Base-by-base conservation (phyloP, 169 alveolate genomes). In the Plasmodium vivax region DNA sequence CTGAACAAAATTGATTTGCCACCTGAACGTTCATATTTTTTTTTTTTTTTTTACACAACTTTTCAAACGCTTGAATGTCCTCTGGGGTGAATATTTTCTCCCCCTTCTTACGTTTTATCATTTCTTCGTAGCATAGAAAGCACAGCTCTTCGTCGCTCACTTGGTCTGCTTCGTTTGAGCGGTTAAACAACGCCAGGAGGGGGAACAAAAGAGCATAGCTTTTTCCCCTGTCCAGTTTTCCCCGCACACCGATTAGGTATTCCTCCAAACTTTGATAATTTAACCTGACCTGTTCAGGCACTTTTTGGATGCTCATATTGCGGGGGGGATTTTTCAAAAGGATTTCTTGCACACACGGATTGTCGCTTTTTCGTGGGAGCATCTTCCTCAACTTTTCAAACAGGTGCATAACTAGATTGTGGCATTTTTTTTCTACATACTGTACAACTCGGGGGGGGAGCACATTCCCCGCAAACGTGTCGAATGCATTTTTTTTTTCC, bases 81-180 rank as follows among this genome's bases (percentile, higher is more conserved):
- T 88, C 75, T 54, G 68, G 72, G n/a, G 84, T 9, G 71, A 77
- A 56, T 30, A 36, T 62, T 56, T 38, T 56, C 27, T 68, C 43
- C 36, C 71, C 82, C 36, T 80, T 80, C 73, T 88, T 88, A 27
- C 62, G n/a, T 79, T 68, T 80, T 62, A 77, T 62, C 82, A 88
- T 88, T 68, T 88, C 94, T 58, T 88, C 94, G 82, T 88, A 88
- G 41, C 58, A 79, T 45, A 88, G 45, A 79, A 88, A 88, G 34
- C 88, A 88, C 47, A 88, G 27, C 82, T 79, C 94, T 88, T 88
- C 94, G 32, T 88, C 94, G 3, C 75, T 58, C 14, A 80, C 43
- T n/a, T 88, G 58, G 54, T 54, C 43, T 54, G 36, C 75, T 62
- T 27, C 45, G 2, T 9, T 23, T 23, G 14, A 32, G 14, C 32